Conservation (phyloP, 306 rosid species). For the Pachyrhizus erosus region DNA sequence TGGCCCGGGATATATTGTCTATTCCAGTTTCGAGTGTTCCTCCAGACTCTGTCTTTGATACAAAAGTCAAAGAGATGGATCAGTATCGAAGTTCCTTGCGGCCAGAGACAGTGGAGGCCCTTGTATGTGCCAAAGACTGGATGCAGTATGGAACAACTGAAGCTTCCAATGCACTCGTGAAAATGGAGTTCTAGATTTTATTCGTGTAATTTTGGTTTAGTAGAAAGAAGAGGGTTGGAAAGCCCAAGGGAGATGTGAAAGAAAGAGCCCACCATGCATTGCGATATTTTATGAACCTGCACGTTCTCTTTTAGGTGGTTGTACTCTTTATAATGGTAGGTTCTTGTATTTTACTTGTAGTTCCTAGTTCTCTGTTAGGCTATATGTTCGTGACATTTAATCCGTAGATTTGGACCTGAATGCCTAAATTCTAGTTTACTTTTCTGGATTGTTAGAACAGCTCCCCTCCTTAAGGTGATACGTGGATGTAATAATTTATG, state of each 20-base stretch:
- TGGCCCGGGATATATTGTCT: slow-evolving; percentile 85
- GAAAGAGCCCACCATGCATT: not conserved
- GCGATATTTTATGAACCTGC: slow-evolving; percentile 4
- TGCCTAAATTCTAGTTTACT: slow-evolving; percentile 38
- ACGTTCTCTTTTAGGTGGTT: slow-evolving; percentile 27
- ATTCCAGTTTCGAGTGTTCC: slow-evolving; percentile 72
- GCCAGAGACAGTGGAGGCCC: slow-evolving; percentile 86
- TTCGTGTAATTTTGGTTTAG: not conserved
- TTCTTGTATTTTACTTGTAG: slow-evolving; percentile 30
- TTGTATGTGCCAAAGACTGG: slow-evolving; percentile 93
- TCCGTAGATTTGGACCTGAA: slow-evolving; percentile 41
- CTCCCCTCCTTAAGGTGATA: not conserved
- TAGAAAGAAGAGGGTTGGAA: not conserved
- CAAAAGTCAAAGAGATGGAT: slow-evolving; percentile 72
- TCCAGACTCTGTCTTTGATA: slow-evolving; percentile 65
- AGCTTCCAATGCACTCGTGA: slow-evolving; percentile 53
- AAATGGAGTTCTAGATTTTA: slow-evolving; percentile 61
- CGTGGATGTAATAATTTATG: not conserved
- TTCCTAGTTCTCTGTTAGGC: slow-evolving; percentile 34
- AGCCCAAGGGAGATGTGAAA: not conserved
- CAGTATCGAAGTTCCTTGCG: slow-evolving; percentile 74
- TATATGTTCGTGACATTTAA: slow-evolving; percentile 43
- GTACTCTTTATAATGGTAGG: slow-evolving; percentile 45
- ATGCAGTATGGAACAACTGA: slow-evolving; percentile 67
- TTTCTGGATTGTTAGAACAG: slow-evolving; percentile 13